These are phyloP conservation scores for Eucalyptus grandis DNA, from an alignment of 345 rosid species.

Conservation along the genomic window DNA sequence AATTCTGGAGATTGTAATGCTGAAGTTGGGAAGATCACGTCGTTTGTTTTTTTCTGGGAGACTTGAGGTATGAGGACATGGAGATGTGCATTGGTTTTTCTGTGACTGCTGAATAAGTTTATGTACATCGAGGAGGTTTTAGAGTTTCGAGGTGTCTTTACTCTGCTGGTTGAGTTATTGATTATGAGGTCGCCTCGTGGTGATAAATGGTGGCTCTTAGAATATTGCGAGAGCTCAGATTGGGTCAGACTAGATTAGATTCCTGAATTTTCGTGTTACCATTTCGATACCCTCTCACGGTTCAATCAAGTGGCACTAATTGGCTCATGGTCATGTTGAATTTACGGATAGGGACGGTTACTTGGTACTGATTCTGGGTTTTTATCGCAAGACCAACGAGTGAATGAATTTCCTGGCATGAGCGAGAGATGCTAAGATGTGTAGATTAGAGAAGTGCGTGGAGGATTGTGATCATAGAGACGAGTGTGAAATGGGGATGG, in stretches of 20 bases:
- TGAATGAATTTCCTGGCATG: background rate
- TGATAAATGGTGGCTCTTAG: background rate
- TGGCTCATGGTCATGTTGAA: background rate
- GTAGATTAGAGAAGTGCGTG: slow-evolving; percentile 7
- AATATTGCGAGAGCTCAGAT: background rate
- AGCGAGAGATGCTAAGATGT: background rate
- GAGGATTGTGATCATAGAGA: slow-evolving; percentile 24
- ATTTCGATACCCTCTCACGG: background rate
- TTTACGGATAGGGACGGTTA: background rate
- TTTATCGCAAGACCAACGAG: background rate
- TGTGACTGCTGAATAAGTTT: slow-evolving; percentile 2
- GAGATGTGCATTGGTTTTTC: background rate
- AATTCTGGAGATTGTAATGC: background rate
- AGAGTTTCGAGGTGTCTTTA: slow-evolving; percentile 5
- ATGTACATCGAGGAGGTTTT: slow-evolving; percentile 4
- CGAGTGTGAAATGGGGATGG: slow-evolving; percentile 40
- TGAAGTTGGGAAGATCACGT: background rate
- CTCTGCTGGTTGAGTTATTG: slow-evolving; percentile 1
- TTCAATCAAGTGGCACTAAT: background rate
- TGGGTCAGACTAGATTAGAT: background rate
- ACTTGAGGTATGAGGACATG: background rate
- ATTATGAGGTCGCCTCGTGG: slow-evolving; percentile 4
- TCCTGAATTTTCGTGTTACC: background rate
- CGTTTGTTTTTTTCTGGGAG: background rate
- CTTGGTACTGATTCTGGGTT: background rate